phyloP scores from a whole-genome alignment of 179 eudicot species.

The Patellifolia procumbens region DNA sequence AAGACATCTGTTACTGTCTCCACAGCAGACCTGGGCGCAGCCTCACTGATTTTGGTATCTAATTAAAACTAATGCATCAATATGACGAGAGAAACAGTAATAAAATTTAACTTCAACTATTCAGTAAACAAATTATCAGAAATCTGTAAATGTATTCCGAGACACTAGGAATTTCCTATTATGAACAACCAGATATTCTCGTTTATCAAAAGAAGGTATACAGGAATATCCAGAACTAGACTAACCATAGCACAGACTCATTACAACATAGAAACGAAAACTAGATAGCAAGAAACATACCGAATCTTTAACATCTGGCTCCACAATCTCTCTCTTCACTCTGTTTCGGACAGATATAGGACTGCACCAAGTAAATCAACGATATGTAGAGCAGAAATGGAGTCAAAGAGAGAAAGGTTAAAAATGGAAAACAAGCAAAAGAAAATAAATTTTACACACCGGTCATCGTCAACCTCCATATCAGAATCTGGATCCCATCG shows the following conservation, averaged over 20 bases:
- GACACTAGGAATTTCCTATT: background rate
- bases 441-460: conserved; percentile 35
- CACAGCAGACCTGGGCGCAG: background rate
- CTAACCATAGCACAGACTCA: conserved; percentile 12
- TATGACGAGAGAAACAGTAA: background rate
- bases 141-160: background rate
- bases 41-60: background rate
- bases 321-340: conserved; percentile 49
- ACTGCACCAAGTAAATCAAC: conserved; percentile 26
- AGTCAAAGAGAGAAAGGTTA: background rate
- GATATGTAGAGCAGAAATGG: background rate
- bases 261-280: conserved; percentile 5
- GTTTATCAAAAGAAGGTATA: background rate
- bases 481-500: conserved; percentile 69
- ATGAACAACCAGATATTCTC: background rate
- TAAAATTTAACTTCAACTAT: background rate
- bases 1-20: too few relatives aligned
- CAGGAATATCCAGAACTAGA: background rate
- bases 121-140: too few relatives aligned
- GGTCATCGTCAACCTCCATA: conserved; percentile 63
- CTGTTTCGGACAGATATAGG: conserved; percentile 36
- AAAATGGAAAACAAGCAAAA: background rate
- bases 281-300: conserved; percentile 31
- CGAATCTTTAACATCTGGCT: conserved; percentile 37
- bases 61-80: background rate